Evolutionary conservation across 1,284 basidiomycete species (phyloP), one percentile per base, ranked within the genome.

Genomic region (Gymnopus androsaceus): DNA sequence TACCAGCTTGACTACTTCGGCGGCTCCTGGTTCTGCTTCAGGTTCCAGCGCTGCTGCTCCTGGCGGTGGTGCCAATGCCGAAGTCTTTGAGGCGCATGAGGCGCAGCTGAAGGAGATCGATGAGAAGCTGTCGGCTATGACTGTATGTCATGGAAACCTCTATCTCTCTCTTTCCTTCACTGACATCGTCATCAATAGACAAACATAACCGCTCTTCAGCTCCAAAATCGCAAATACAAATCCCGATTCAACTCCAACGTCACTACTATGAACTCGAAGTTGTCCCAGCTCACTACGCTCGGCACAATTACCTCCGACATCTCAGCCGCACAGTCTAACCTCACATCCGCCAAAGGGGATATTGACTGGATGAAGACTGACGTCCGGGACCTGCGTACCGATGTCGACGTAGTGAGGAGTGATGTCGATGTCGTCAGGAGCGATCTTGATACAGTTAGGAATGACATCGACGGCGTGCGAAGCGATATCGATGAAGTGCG

Each of bases 231-330:
- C 49, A 73, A 74, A 52, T 74, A 73, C 63, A 73, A 73, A 61
- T 57, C 66, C 12, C 71, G 71, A 15, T 75, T 75, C 65, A 75
- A 75, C 55, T 55, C 67, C 8, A 74, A 75, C 52, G 66, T 73
- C 0, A 63, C 70, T 37, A 62, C 66, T 30, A 67, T 75, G 41
- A 51, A 31, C 34, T 69, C 69, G 38, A 74, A 71, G 63, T 63
- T 79, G 36, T 65, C 69, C 9, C 71, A 75, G 37, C 67, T 81
- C 38, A 70, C 76, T 41, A 75, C 77, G n/a, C 69, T 76, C 30
- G 28, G 25, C 3, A 25, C 38, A 28, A 19, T 27, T 9, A 7
- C 50, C 23, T 41, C 30, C 9, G 15, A 36, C 12, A n/a, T 19
- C 34, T 54, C 34, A 36, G 40, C 19, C n/a, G 28, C 9, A n/a